Evolutionary conservation across 805 yeast genomes (phyloP).

Genomic region (Candida palmyrensis): DNA sequence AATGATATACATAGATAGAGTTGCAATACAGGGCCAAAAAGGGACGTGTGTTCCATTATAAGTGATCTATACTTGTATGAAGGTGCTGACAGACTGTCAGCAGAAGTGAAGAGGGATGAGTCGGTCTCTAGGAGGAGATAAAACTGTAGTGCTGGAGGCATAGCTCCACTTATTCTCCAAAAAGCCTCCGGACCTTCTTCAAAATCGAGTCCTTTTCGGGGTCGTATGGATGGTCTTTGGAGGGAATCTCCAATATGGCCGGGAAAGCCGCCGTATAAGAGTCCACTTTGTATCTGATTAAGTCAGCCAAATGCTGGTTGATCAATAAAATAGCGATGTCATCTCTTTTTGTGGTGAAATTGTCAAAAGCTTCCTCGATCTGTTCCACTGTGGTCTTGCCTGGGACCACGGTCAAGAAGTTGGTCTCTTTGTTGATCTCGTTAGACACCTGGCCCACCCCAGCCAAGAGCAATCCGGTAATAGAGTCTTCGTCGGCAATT

Average conservation of each 20-base stretch:
- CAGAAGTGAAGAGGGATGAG: neutral
- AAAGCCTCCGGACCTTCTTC: slow-evolving; percentile 88
- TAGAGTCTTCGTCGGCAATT: slow-evolving; percentile 96
- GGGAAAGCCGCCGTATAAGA: slow-evolving; percentile 88
- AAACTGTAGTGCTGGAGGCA: neutral
- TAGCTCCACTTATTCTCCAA: slow-evolving; percentile 77
- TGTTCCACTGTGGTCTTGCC: slow-evolving; percentile 75
- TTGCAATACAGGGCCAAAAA: neutral
- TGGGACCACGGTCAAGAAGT: slow-evolving; percentile 75
- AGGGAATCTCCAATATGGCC: slow-evolving; percentile 93
- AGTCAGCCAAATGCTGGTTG: slow-evolving; percentile 92
- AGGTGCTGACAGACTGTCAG: neutral
- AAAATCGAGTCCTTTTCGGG: slow-evolving; percentile 97
- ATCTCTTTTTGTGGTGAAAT: slow-evolving; percentile 66
- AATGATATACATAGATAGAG: slow-evolving; percentile 4
- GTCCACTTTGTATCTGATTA: slow-evolving; percentile 78
- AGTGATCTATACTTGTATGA: too few species aligned
- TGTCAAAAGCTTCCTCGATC: slow-evolving; percentile 67
- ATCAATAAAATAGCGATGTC: slow-evolving; percentile 91
- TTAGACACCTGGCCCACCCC: slow-evolving; percentile 84
- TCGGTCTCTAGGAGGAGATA: neutral
- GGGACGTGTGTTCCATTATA: too few species aligned
- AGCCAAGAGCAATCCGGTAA: slow-evolving; percentile 91
- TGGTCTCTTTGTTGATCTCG: slow-evolving; percentile 61
- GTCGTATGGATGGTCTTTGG: slow-evolving; percentile 97